phyloP scores from a whole-genome alignment of 257 asterid species.

The Nyctanthes arbortristis region DNA sequence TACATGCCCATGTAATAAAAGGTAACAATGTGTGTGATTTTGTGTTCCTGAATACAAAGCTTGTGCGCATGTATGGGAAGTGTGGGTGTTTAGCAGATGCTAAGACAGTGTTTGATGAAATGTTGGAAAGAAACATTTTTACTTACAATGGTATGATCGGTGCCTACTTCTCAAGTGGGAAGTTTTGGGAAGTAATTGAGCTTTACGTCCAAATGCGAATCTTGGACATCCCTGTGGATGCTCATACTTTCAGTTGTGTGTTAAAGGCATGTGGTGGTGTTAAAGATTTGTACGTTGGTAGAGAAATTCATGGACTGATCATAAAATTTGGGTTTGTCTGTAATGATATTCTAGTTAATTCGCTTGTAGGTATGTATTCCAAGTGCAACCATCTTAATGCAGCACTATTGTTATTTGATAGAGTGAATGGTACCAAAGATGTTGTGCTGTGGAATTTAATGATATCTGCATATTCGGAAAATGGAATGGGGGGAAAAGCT shows the following conservation, averaged over 20 bases:
- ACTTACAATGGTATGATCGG: conserved; percentile 86
- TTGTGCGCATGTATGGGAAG: conserved; percentile 66
- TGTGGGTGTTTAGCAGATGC: conserved; percentile 60
- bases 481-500: conserved; percentile 52
- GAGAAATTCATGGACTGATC: conserved; percentile 65
- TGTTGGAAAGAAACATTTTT: conserved; percentile 58
- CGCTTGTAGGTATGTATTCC: conserved; percentile 60
- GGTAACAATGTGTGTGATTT: conserved; percentile 33
- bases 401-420: conserved; percentile 48
- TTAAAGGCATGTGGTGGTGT: conserved; percentile 61
- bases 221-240: conserved; percentile 48
- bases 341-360: conserved; percentile 53
- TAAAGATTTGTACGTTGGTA: conserved; percentile 41
- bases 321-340: conserved; percentile 46
- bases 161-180: conserved; percentile 54
- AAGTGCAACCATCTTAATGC: conserved; percentile 51
- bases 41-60: conserved; percentile 65
- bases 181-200: conserved; percentile 47
- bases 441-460: conserved; percentile 76
- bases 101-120: conserved; percentile 59
- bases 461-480: conserved; percentile 51
- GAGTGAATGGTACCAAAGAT: conserved; percentile 44
- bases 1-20: conserved; percentile 59
- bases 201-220: conserved; percentile 56
- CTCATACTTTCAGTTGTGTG: conserved; percentile 54